Evolutionary conservation across 2,329 filamentous ascomycete species (phyloP).

Genomic region (Bipolaris gigantea): DNA sequence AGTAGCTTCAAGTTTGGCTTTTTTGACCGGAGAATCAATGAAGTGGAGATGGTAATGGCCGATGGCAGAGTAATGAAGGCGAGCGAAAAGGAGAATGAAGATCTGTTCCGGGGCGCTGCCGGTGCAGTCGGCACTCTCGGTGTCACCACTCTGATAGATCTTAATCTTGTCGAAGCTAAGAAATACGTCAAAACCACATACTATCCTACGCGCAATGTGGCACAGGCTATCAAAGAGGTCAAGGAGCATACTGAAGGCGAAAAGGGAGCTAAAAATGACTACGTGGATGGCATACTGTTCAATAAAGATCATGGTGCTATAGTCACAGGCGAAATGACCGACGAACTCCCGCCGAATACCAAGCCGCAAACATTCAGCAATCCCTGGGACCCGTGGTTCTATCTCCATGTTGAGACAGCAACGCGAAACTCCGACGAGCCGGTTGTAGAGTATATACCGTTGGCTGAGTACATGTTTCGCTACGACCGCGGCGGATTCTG

Average conservation of each 20-base stretch:
- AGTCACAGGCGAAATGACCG: slow-evolving; percentile 50
- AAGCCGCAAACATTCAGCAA: slow-evolving; percentile 47
- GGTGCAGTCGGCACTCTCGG: slow-evolving; percentile 69
- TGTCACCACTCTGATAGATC: slow-evolving; percentile 61
- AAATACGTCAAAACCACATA: slow-evolving; percentile 56
- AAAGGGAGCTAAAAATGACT: slow-evolving; percentile 46
- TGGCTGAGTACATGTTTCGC: slow-evolving; percentile 70
- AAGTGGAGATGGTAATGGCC: slow-evolving; percentile 66
- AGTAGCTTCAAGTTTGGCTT: slow-evolving; percentile 69
- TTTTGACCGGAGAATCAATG: slow-evolving; percentile 64
- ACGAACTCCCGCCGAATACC: slow-evolving; percentile 35
- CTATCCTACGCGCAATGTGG: slow-evolving; percentile 47
- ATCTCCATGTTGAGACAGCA: slow-evolving; percentile 51
- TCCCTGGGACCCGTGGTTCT: slow-evolving; percentile 56
- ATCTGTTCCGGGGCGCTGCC: slow-evolving; percentile 67
- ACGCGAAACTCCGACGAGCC: slow-evolving; percentile 37
- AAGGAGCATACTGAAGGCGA: slow-evolving; percentile 43
- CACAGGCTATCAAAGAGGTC: slow-evolving; percentile 48
- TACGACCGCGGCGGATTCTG: slow-evolving; percentile 73
- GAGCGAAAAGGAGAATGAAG: slow-evolving; percentile 57
- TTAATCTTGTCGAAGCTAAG: slow-evolving; percentile 51
- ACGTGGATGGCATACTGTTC: slow-evolving; percentile 56
- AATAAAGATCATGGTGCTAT: slow-evolving; percentile 48
- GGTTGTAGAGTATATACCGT: slow-evolving; percentile 59
- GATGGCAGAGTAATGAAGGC: slow-evolving; percentile 60